Base-by-base conservation (phyloP, 257 asterid species). In the Scutellaria baicalensis region DNA sequence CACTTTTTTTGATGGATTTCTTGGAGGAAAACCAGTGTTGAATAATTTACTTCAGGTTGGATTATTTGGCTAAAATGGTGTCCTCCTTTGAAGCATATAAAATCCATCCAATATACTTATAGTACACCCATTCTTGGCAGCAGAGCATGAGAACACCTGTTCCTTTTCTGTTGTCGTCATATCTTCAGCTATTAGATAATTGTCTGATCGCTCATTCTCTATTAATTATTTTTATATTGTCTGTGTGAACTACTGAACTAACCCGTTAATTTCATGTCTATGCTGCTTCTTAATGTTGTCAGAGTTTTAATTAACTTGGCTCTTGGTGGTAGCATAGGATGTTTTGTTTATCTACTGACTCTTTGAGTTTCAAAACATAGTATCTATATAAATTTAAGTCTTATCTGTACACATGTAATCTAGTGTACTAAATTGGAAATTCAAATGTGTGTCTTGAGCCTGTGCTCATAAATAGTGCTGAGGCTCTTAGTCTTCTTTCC, bases 401-500 rank as follows among this genome's bases (percentile, higher is more conserved):
- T 35, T 44, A 44, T 31, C 23, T 38, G 58, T 64, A 40, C 11
- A n/a, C 36, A 39, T 52, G 6, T 57, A 45, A 40, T 33, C 55
- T 17, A 47, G 35, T 48, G 54, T 59, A 64, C 18, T 70, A 38
- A 52, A 13, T 63, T 72, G 64, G 36, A 35, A 61, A 71, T 48
- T 33, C 49, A 43, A 43, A 68, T 60, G 64, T 36, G 9, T 52
- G 66, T 6, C 50, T 56, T 17, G 39, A 40, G 68, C 47, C 38
- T 66, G 1, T 65, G 70, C 72, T 55, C 16, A 44, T 43, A 14
- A 59, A 52, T 47, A 60, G 51, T 71, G 50, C 60, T 8, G 54
- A 59, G 55, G 70, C 35, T 70, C 50, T 35, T 31, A 50, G 45
- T 69, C 63, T 75, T 58, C 65, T 10, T 36, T 50, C n/a, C 61